phyloP scores from a whole-genome alignment of 495 filamentous ascomycete species.

The Chaetomium fimeti region DNA sequence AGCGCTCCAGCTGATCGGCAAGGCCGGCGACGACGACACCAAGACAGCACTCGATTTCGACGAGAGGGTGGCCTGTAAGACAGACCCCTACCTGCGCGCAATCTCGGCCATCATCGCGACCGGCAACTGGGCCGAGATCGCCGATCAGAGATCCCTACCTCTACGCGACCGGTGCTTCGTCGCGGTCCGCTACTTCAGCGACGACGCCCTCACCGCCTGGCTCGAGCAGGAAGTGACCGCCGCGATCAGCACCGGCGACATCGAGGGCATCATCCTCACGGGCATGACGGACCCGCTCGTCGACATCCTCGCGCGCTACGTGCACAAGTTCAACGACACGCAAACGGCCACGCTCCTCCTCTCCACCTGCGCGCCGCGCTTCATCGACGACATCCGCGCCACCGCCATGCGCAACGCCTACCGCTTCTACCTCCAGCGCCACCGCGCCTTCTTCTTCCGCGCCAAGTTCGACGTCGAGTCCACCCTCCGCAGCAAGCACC shows the following conservation, averaged over 20 bases:
- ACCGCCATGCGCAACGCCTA: conserved; percentile 80
- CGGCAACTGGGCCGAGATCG: conserved; percentile 80
- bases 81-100: conserved; percentile 83
- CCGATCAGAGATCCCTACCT: conserved; percentile 77
- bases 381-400: conserved; percentile 75
- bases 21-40: conserved; percentile 31
- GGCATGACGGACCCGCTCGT: conserved; percentile 76
- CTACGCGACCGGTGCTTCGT: conserved; percentile 82
- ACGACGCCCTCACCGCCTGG: conserved; percentile 73
- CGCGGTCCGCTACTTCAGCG: conserved; percentile 78
- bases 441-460: conserved; percentile 53
- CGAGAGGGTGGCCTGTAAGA: conserved; percentile 47
- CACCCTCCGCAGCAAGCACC: conserved; percentile 57
- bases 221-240: conserved; percentile 60
- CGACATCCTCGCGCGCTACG: conserved; percentile 82
- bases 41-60: conserved; percentile 49
- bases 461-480: conserved; percentile 63
- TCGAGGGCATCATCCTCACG: conserved; percentile 85
- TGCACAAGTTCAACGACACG: conserved; percentile 79
- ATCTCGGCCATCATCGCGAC: conserved; percentile 90
- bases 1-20: conserved; percentile 51
- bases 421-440: conserved; percentile 70
- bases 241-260: conserved; percentile 71
- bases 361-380: conserved; percentile 75
- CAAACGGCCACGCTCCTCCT: conserved; percentile 87